Evolutionary conservation across 129 eudicot species (phyloP).

Genomic region (Cynara cardunculus): DNA sequence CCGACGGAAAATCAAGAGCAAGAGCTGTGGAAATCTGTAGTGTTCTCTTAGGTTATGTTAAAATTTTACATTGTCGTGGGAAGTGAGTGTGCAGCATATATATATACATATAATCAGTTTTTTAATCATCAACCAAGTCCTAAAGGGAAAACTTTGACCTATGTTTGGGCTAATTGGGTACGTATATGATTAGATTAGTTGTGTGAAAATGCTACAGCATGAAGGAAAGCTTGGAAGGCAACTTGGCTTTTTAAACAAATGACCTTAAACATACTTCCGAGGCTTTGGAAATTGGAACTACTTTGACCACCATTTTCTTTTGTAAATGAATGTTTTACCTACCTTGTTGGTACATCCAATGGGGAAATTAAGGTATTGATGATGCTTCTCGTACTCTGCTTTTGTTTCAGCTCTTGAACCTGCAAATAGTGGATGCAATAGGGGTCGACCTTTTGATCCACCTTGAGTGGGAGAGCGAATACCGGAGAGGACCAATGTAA

Average conservation of each 20-base stretch:
- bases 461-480: neutral
- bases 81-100: neutral
- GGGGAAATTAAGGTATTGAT: neutral
- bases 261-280: neutral
- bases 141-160: neutral
- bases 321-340: neutral
- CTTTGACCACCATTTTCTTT: neutral
- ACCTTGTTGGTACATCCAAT: neutral
- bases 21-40: neutral
- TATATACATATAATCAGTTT: too few relatives aligned
- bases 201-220: neutral
- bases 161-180: neutral
- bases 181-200: neutral
- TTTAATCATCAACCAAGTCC: neutral
- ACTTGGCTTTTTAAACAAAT: neutral
- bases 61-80: neutral
- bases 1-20: neutral
- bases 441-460: neutral
- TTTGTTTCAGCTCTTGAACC: neutral
- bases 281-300: neutral
- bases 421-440: neutral
- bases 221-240: neutral
- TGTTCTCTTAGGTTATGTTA: neutral
- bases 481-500: neutral
- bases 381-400: neutral